phyloP scores from a whole-genome alignment of 306 rosid genomes.

The Leucaena leucocephala region DNA sequence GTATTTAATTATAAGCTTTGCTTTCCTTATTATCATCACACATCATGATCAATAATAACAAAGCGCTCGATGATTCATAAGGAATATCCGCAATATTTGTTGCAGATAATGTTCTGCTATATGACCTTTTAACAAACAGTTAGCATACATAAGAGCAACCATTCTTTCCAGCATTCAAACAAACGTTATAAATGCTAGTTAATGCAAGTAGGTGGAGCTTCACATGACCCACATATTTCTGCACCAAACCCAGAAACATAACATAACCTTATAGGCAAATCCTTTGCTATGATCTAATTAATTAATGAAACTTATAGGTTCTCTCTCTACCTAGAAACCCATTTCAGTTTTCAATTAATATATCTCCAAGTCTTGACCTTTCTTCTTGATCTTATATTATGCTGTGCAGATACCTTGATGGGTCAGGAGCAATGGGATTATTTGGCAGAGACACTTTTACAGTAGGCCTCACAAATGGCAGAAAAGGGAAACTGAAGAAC shows the following conservation, averaged over 20 bases:
- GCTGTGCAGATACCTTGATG: slow-evolving; percentile 60
- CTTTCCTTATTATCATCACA: slow-evolving; percentile 15
- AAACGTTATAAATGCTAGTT: slow-evolving; percentile 62
- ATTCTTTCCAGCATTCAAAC: slow-evolving; percentile 55
- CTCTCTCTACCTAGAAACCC: slow-evolving; percentile 18
- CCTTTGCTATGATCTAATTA: not conserved
- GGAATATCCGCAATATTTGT: slow-evolving; percentile 4
- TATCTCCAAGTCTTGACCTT: slow-evolving; percentile 13
- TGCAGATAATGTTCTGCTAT: not conserved
- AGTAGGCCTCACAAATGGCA: slow-evolving; percentile 49
- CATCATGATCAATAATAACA: not conserved
- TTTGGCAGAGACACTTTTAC: slow-evolving; percentile 72
- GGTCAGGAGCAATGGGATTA: slow-evolving; percentile 59
- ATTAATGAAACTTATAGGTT: not conserved
- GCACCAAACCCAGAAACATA: slow-evolving; percentile 37
- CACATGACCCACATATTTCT: slow-evolving; percentile 61
- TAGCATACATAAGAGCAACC: slow-evolving; percentile 31
- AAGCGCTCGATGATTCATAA: not conserved
- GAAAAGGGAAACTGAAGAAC: slow-evolving; percentile 40
- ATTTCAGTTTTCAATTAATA: not conserved
- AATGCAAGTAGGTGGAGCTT: slow-evolving; percentile 62
- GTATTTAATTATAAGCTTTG: slow-evolving; percentile 36
- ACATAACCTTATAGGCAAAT: not conserved
- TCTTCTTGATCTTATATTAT: slow-evolving; percentile 8
- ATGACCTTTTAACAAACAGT: slow-evolving; percentile 29